Evolutionary conservation across 305 asterid genomes (phyloP).

Genomic region (Lippia alba): DNA sequence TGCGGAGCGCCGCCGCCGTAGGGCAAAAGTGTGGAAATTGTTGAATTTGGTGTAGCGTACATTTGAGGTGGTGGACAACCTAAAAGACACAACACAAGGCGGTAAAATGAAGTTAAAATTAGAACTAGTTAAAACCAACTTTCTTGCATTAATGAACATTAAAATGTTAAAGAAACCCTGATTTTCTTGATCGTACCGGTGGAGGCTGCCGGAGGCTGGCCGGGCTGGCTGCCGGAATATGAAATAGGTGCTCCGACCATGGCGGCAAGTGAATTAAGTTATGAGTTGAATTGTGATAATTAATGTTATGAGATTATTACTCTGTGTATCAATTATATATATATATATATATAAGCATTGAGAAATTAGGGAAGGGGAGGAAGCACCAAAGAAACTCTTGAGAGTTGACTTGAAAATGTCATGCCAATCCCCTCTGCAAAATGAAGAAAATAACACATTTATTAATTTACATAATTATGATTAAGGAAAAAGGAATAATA

Average conservation of each 20-base stretch:
- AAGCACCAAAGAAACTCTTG: conserved; percentile 36
- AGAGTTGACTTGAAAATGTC: conserved; percentile 42
- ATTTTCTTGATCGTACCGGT: conserved; percentile 26
- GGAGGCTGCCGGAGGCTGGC: conserved; percentile 35
- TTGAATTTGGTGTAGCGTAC: conserved; percentile 48
- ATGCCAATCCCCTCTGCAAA: neutral
- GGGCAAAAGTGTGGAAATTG: conserved; percentile 52
- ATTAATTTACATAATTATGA: neutral
- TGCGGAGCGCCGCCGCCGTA: conserved; percentile 38
- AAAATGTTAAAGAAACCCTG: too few species aligned
- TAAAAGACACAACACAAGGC: neutral
- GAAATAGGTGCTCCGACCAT: conserved; percentile 76
- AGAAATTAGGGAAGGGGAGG: conserved; percentile 25
- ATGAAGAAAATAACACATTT: conserved; percentile 1
- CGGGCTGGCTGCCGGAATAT: conserved; percentile 52
- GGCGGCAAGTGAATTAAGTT: conserved; percentile 15
- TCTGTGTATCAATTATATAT: conserved; percentile 2
- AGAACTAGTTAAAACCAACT: neutral
- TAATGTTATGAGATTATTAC: conserved; percentile 22
- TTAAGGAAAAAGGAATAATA: neutral
- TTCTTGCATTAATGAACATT: too few species aligned
- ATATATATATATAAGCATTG: neutral
- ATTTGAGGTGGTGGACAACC: conserved; percentile 40
- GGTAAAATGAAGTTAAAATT: too few species aligned
- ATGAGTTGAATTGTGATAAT: neutral